phyloP scores from a whole-genome alignment of 345 rosid genomes.

The Eucalyptus sp. region DNA sequence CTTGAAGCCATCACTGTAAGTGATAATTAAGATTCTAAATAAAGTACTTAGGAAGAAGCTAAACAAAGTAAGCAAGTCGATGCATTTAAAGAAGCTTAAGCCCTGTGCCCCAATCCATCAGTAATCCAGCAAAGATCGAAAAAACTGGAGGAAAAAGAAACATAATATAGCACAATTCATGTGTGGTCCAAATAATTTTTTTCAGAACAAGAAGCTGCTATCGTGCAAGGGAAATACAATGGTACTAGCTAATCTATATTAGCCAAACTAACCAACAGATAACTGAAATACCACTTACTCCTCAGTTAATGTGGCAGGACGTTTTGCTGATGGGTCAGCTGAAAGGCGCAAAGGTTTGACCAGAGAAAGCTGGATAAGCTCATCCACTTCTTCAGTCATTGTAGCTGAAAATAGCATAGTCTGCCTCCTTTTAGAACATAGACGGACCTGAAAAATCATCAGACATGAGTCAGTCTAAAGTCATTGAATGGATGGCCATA shows the following conservation, averaged over 20 bases:
- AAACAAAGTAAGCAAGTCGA: background rate
- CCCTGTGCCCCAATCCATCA: background rate
- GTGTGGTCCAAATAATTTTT: background rate
- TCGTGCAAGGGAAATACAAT: background rate
- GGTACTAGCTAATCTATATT: background rate
- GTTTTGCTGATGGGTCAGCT: conserved; percentile 91
- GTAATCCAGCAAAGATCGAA: background rate
- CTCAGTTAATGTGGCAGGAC: conserved; percentile 79
- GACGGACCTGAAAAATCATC: conserved; percentile 50
- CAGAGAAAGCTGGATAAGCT: conserved; percentile 82
- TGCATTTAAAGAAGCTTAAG: background rate
- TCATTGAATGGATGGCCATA: background rate
- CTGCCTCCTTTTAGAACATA: conserved; percentile 92
- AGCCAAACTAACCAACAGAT: background rate
- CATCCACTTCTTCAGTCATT: conserved; percentile 92
- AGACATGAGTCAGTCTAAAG: background rate
- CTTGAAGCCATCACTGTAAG: background rate
- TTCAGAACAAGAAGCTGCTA: background rate
- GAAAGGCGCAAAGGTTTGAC: conserved; percentile 93
- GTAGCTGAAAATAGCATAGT: conserved; percentile 97
- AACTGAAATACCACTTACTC: conserved; percentile 37
- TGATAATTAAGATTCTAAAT: background rate
- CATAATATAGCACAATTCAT: background rate
- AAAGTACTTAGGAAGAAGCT: background rate
- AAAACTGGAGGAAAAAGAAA: background rate